phyloP scores from a whole-genome alignment of 2,329 filamentous ascomycete species.

The Microcyclospora pomicola region DNA sequence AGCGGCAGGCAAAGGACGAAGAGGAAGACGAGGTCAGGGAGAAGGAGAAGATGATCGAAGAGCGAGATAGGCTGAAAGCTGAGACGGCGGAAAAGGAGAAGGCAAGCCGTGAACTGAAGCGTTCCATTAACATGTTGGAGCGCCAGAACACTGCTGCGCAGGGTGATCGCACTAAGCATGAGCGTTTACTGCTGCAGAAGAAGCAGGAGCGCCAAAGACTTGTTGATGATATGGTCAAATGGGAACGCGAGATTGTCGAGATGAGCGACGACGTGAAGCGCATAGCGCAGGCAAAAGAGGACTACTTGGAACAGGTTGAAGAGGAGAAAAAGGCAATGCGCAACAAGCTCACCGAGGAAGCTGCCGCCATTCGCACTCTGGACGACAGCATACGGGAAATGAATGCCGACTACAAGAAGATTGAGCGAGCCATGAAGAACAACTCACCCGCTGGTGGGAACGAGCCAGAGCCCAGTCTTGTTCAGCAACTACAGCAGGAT shows the following conservation, averaged over 20 bases:
- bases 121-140: constrained; percentile 66
- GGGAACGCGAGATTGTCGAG: constrained; percentile 49
- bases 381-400: constrained; percentile 63
- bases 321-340: constrained; percentile 28
- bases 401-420: constrained; percentile 54
- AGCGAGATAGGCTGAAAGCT: constrained; percentile 65
- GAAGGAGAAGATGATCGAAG: constrained; percentile 46
- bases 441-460: constrained; percentile 28
- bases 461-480: constrained; percentile 17
- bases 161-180: constrained; percentile 63
- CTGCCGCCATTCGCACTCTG: constrained; percentile 42
- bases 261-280: constrained; percentile 35
- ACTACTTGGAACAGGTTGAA: constrained; percentile 24
- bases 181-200: constrained; percentile 56
- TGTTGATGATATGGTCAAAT: constrained; percentile 54
- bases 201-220: constrained; percentile 54
- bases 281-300: constrained; percentile 26
- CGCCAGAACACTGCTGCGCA: constrained; percentile 69
- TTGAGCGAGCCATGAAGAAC: constrained; percentile 51
- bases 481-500: constrained; percentile 22
- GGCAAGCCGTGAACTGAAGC: constrained; percentile 69
- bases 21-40: constrained; percentile 36
- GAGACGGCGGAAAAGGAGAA: constrained; percentile 82
- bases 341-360: constrained; percentile 28
- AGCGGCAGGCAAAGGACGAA: constrained; percentile 52